phyloP scores from a whole-genome alignment of 306 rosid species.

The Cucumis melo region DNA sequence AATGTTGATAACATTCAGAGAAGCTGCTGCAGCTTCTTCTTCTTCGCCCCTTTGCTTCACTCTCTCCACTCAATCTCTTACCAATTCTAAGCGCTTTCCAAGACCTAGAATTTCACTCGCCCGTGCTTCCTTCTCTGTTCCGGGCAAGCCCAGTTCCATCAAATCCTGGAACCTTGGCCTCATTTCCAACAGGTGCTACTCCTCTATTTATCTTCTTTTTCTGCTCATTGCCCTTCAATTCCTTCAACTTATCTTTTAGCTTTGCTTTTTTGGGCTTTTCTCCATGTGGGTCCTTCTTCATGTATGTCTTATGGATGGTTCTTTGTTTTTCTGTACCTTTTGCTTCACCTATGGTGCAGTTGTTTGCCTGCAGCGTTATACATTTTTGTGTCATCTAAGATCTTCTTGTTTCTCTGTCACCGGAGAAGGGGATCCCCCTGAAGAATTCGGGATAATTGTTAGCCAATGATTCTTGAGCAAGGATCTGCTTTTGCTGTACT shows the following conservation, averaged over 20 bases:
- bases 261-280: background rate
- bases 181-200: slow-evolving; percentile 37
- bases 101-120: slow-evolving; percentile 18
- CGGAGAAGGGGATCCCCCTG: background rate
- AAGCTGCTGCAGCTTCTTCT: slow-evolving; percentile 34
- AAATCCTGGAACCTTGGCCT: slow-evolving; percentile 27
- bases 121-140: slow-evolving; percentile 35
- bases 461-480: background rate
- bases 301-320: background rate
- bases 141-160: slow-evolving; percentile 16
- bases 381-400: background rate
- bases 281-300: background rate
- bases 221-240: background rate
- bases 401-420: background rate
- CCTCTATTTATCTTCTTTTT: slow-evolving; percentile 5
- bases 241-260: background rate
- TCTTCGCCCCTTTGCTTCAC: slow-evolving; percentile 27
- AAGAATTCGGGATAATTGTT: background rate
- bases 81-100: slow-evolving; percentile 17
- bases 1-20: slow-evolving; percentile 66
- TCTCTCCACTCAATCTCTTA: slow-evolving; percentile 7
- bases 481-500: background rate
- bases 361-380: background rate
- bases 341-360: background rate
- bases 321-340: background rate